Percentiles rank a stretch among this genome's conserved stretches.
These are phyloP conservation scores for Gardenia jasminoides DNA, from an alignment of 257 asterid genomes.

Conservation along the genomic window DNA sequence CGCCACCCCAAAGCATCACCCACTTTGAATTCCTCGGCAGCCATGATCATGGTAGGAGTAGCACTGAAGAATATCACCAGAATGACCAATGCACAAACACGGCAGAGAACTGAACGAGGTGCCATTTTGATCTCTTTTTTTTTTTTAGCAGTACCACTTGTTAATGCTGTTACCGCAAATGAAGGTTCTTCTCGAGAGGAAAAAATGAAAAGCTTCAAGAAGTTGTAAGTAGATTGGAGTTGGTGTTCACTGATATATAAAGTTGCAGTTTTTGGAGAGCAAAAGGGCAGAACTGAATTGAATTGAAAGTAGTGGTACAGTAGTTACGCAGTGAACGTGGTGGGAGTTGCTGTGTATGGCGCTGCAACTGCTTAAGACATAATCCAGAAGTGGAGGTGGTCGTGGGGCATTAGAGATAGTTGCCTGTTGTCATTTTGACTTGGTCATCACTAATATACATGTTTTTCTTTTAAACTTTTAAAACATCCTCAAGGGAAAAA, in stretches of 20 bases:
- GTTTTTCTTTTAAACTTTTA: too few relatives aligned
- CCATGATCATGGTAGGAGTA: conserved; percentile 9
- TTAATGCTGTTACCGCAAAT: too few relatives aligned
- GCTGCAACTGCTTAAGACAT: background rate
- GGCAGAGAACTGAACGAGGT: background rate
- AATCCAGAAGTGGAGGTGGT: background rate
- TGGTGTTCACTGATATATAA: background rate
- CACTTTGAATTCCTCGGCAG: conserved; percentile 64
- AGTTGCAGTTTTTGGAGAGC: background rate
- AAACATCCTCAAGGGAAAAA: background rate
- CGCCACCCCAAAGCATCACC: conserved; percentile 65
- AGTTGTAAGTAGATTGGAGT: too few relatives aligned
- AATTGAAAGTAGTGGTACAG: background rate
- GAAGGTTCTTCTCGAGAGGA: too few relatives aligned
- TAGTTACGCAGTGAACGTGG: conserved; percentile 6
- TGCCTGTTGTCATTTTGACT: background rate
- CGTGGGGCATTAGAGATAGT: background rate
- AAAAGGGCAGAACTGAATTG: background rate
- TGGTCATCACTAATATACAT: background rate
- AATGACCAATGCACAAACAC: background rate
- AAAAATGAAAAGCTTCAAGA: background rate
- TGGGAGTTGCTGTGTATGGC: background rate
- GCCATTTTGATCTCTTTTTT: background rate
- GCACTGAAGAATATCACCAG: conserved; percentile 10
- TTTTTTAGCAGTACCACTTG: too few relatives aligned